phyloP scores from a whole-genome alignment of 164 flowering plant species.

The Saururus chinensis region DNA sequence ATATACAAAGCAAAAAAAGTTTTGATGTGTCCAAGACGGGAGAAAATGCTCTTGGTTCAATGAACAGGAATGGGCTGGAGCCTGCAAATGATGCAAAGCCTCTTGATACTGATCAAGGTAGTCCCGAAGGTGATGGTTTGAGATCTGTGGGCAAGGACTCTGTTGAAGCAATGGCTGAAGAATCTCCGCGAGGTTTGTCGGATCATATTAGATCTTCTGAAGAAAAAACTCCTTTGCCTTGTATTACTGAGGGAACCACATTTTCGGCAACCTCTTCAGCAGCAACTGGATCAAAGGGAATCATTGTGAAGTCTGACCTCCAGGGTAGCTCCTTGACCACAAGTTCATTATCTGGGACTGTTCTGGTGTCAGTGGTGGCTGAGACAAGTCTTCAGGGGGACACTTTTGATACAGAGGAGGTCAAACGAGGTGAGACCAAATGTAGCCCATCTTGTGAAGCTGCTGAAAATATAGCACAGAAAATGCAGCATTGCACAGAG shows the following conservation, averaged over 20 bases:
- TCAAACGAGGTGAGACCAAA: not conserved
- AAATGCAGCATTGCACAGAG: not conserved
- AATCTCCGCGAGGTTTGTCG: not conserved
- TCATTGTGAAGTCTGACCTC: not conserved
- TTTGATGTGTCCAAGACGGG: not conserved
- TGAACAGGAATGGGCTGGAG: not conserved
- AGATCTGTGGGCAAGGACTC: not conserved
- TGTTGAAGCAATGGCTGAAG: not conserved
- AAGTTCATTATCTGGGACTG: not conserved
- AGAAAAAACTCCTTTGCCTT: not conserved
- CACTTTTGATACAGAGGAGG: too few relatives aligned
- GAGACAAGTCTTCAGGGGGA: too few relatives aligned
- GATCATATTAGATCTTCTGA: not conserved
- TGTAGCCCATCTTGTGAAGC: not conserved
- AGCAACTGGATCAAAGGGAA: not conserved
- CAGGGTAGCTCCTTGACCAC: not conserved
- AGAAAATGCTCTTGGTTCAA: not conserved
- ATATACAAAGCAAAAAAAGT: too few relatives aligned
- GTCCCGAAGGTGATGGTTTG: not conserved
- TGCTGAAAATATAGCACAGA: not conserved
- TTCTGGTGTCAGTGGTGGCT: not conserved
- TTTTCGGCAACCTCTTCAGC: not conserved
- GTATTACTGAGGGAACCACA: not conserved
- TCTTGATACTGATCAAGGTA: not conserved
- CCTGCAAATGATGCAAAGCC: not conserved